Conservation (phyloP, 805 yeast genomes). For the Pichia occidentalis region DNA sequence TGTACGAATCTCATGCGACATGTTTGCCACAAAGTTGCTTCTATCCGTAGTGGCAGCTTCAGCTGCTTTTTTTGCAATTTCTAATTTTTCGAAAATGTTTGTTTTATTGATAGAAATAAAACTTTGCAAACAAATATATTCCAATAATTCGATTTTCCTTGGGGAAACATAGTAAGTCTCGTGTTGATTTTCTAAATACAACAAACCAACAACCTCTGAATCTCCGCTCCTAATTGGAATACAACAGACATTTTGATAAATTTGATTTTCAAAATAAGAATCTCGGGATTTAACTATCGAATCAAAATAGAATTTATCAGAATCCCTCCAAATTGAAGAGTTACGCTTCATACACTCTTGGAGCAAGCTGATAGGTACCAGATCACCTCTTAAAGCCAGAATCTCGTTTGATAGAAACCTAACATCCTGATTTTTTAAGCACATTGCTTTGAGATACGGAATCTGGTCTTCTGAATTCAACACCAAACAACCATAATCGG, state of each 20-base stretch:
- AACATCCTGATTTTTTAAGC: slow-evolving; percentile 25
- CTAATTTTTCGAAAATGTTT: slow-evolving; percentile 40
- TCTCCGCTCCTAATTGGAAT: slow-evolving; percentile 38
- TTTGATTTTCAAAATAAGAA: slow-evolving; percentile 33
- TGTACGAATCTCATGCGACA: slow-evolving; percentile 53
- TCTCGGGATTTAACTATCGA: slow-evolving; percentile 32
- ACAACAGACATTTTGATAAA: slow-evolving; percentile 35
- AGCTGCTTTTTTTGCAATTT: slow-evolving; percentile 45
- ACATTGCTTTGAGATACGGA: slow-evolving; percentile 27
- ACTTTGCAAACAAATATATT: slow-evolving; percentile 44
- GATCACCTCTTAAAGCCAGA: slow-evolving; percentile 33
- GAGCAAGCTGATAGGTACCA: slow-evolving; percentile 38
- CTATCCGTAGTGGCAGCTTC: slow-evolving; percentile 50
- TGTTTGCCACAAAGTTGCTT: slow-evolving; percentile 46
- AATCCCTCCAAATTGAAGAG: slow-evolving; percentile 30
- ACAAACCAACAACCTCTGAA: slow-evolving; percentile 37
- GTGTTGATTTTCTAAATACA: slow-evolving; percentile 37
- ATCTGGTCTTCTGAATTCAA: slow-evolving; percentile 26
- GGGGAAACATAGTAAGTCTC: slow-evolving; percentile 24
- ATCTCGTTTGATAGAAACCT: slow-evolving; percentile 30
- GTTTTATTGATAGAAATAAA: slow-evolving; percentile 46
- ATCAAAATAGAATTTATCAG: slow-evolving; percentile 32
- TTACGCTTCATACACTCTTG: slow-evolving; percentile 35
- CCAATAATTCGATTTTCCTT: slow-evolving; percentile 34
- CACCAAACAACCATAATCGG: slow-evolving; percentile 31